Conservation (phyloP, 2,329 filamentous ascomycete species). For the Talaromyces atroroseus region DNA sequence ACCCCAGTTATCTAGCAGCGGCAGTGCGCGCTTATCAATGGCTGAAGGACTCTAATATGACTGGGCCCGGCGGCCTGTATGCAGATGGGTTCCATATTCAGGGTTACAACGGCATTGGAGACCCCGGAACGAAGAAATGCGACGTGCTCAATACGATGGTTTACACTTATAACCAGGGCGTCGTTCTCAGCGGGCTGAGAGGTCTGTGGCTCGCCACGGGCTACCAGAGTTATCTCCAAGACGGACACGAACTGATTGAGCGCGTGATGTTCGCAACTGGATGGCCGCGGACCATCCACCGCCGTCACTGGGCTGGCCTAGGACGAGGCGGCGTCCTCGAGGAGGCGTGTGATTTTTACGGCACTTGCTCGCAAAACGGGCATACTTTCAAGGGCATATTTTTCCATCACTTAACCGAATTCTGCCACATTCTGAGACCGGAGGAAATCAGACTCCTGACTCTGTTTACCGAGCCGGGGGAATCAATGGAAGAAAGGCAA, state of each 20-base stretch:
- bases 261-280: constrained; percentile 74
- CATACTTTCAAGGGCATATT: constrained; percentile 95
- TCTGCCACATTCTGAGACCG: constrained; percentile 63
- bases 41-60: constrained; percentile 77
- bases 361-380: constrained; percentile 70
- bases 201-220: constrained; percentile 76
- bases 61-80: constrained; percentile 66
- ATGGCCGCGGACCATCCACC: constrained; percentile 50
- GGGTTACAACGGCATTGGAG: constrained; percentile 52
- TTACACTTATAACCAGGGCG: constrained; percentile 94
- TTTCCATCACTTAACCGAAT: constrained; percentile 78
- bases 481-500: constrained; percentile 41
- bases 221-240: constrained; percentile 62
- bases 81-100: constrained; percentile 85
- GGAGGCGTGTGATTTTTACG: constrained; percentile 72
- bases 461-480: constrained; percentile 26
- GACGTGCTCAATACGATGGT: constrained; percentile 81
- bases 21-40: constrained; percentile 75
- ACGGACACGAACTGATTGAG: constrained; percentile 72
- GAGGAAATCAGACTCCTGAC: constrained; percentile 43
- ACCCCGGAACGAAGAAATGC: constrained; percentile 64
- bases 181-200: constrained; percentile 74
- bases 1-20: constrained; percentile 64
- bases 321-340: constrained; percentile 77
- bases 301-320: constrained; percentile 62